phyloP scores from a whole-genome alignment of 345 rosid genomes.

The Brassica rapa region DNA sequence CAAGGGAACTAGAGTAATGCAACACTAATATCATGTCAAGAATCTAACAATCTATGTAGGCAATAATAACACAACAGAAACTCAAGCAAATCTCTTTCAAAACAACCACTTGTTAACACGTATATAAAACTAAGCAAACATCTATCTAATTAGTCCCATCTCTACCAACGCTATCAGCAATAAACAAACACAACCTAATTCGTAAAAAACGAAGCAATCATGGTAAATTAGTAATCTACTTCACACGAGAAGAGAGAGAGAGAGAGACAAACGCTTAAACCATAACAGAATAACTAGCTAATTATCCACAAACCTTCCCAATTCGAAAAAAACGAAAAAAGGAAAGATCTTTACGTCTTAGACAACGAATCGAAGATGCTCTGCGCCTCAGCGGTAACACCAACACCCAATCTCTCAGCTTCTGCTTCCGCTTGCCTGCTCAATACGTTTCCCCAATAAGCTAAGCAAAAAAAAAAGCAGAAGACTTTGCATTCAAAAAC shows the following conservation, averaged over 20 bases:
- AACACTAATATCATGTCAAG: background rate
- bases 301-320: background rate
- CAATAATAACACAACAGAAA: background rate
- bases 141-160: background rate
- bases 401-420: constrained; percentile 89
- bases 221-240: background rate
- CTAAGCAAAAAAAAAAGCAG: background rate
- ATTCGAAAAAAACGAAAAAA: background rate
- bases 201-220: background rate
- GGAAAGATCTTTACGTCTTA: constrained; percentile 62
- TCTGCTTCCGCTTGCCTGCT: constrained; percentile 86
- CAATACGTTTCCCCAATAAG: constrained; percentile 22
- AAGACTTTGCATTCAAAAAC: background rate
- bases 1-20: background rate
- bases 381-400: constrained; percentile 90
- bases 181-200: constrained; percentile 5
- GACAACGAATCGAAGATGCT: constrained; percentile 82
- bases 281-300: background rate
- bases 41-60: background rate
- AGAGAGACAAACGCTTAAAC: background rate
- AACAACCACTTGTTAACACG: background rate
- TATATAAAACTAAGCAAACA: background rate
- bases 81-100: background rate
- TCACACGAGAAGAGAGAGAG: background rate
- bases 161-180: constrained; percentile 7